Conservation (phyloP, 192 early-diverging fungal genomes). For the Entomortierella beljakovae region DNA sequence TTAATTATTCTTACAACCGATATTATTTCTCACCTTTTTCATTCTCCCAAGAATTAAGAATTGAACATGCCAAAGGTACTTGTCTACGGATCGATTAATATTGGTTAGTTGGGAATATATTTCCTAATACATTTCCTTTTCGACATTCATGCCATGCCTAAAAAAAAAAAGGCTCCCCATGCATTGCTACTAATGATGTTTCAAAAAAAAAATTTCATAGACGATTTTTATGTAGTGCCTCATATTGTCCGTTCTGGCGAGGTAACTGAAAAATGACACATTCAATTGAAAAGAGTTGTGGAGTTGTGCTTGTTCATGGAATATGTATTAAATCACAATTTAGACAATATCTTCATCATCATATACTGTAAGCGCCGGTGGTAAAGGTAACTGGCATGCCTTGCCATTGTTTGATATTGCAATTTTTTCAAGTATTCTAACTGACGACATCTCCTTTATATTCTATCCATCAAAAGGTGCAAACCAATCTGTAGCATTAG, state of each 20-base stretch:
- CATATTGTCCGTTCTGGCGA: slow-evolving; percentile 75
- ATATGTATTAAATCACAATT: background rate
- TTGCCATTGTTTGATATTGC: background rate
- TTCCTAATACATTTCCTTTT: background rate
- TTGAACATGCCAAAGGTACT: slow-evolving; percentile 56
- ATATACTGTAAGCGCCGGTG: slow-evolving; percentile 70
- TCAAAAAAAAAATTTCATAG: slow-evolving; percentile 27
- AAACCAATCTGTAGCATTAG: slow-evolving; percentile 90
- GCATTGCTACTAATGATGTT: too few species aligned
- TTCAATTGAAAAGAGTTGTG: background rate
- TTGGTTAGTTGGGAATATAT: slow-evolving; percentile 40
- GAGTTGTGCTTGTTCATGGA: background rate
- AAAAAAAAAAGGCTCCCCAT: too few species aligned
- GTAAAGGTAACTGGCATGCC: slow-evolving; percentile 63
- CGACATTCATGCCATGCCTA: background rate
- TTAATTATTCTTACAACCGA: too few species aligned
- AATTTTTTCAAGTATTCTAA: background rate
- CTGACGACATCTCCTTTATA: background rate
- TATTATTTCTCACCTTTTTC: background rate
- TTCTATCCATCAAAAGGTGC: slow-evolving; percentile 65
- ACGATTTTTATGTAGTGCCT: slow-evolving; percentile 80
- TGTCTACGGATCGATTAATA: slow-evolving; percentile 83
- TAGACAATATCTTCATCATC: slow-evolving; percentile 57
- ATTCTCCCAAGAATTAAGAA: slow-evolving; percentile 4
- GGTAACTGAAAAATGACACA: slow-evolving; percentile 12